Evolutionary conservation across 2,329 filamentous ascomycete species (phyloP).

Genomic region (Talaromyces atroroseus): DNA sequence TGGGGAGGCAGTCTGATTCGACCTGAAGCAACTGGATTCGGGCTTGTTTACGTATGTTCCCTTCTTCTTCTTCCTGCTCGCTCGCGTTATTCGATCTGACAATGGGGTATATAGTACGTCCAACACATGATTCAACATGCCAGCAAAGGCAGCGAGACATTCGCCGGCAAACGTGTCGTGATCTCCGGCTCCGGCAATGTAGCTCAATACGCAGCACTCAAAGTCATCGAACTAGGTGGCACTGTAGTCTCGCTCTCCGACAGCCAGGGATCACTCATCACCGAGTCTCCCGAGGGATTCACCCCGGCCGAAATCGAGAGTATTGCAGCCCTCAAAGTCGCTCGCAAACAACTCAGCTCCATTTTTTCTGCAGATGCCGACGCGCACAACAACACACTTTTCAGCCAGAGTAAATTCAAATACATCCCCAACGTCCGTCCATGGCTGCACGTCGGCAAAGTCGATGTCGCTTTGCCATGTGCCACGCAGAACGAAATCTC

Average conservation of each 20-base stretch:
- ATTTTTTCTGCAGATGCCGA: conserved; percentile 54
- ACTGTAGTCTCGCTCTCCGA: conserved; percentile 91
- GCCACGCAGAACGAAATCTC: conserved; percentile 98
- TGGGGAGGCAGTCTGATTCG: conserved; percentile 95
- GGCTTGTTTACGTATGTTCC: conserved; percentile 71
- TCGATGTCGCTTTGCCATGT: conserved; percentile 86
- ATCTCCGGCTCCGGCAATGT: conserved; percentile 98
- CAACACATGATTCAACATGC: conserved; percentile 92
- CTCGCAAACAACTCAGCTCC: conserved; percentile 73
- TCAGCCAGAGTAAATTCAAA: conserved; percentile 55
- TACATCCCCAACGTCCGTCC: conserved; percentile 84
- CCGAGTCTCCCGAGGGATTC: conserved; percentile 58
- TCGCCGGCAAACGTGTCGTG: conserved; percentile 86
- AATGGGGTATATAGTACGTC: conserved; percentile 57
- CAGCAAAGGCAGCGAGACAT: conserved; percentile 68
- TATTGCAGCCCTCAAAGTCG: conserved; percentile 81
- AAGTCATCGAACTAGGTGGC: conserved; percentile 91
- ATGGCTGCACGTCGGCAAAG: conserved; percentile 82
- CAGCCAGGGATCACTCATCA: conserved; percentile 76
- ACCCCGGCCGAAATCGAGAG: conserved; percentile 70
- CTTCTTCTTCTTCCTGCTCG: not conserved
- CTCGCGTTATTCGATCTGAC: not conserved
- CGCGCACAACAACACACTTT: conserved; percentile 29
- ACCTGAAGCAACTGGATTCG: conserved; percentile 94
- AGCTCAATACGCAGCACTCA: conserved; percentile 93